Evolutionary conservation across 768 basidiomycete species (phyloP), one percentile per base, ranked within the genome.

Genomic region (Phallus indusiatus): DNA sequence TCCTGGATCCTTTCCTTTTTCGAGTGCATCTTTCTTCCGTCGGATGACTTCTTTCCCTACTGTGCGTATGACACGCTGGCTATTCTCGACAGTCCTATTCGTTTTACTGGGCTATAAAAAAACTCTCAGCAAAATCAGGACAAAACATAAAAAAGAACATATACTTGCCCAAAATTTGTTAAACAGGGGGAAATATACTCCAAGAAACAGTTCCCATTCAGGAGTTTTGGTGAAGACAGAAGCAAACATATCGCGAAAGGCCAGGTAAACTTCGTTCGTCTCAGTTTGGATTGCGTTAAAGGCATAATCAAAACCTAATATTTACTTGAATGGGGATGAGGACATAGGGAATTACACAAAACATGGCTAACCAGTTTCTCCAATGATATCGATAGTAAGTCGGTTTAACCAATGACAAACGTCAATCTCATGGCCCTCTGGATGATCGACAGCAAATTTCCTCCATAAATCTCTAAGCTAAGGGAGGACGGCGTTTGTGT

Each of bases 381-480:
- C 94, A 64, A 96, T 92, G 48, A 94, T 85, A 69, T 95, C 94
- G 66, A 96, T 88, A 0, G 92, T 92, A 9, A 85, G 84, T 47
- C 90, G 79, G 62, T 84, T 87, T 35, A 94, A 71, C 86, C 88
- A 94, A 63, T 81, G 82, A 66, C 81, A 84, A 7, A 94, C 81
- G 65, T 96, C 90, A 22, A 96, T 67, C 65, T 65, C 77, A 61
- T 68, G 65, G 7, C 66, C 74, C 8, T 66, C 52, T 4, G 17
- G 53, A 0, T 10, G 59, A 35, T 56, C 34, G 37, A 56, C 22
- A 24, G 63, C 24, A 10, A 64, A 58, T 17, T 53, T 55, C 22
- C 49, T 37, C 66, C 68, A 63, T 33, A 49, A 34, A 49, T 64
- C 61, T 16, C 66, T 60, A 22, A 69, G 61, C 68, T 68, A 28